Conservation (phyloP, 805 yeast genomes). For the Saccharomycopsis sp. region DNA sequence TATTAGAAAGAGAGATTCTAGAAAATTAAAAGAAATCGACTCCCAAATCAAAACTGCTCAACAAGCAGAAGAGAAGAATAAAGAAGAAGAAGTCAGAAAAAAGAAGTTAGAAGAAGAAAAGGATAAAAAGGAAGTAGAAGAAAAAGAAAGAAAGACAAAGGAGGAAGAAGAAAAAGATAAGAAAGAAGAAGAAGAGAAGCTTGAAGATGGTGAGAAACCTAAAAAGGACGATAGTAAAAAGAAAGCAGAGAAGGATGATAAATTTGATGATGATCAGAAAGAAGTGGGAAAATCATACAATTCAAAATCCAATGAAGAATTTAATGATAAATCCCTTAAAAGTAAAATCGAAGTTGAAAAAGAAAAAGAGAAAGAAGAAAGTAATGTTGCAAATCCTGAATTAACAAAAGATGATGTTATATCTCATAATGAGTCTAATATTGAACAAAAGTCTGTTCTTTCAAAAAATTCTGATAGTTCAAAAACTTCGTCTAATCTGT, state of each 20-base stretch:
- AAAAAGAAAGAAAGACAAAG: neutral
- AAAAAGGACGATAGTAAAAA: neutral
- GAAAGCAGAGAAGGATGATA: neutral
- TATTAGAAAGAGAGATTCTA: slow-evolving; percentile 9
- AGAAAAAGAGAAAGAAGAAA: too few species aligned
- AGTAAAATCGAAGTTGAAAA: too few species aligned
- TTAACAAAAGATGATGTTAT: too few species aligned
- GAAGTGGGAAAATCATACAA: neutral
- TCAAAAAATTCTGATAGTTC: too few species aligned
- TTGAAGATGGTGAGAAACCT: neutral
- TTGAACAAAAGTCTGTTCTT: too few species aligned
- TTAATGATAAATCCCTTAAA: neutral
- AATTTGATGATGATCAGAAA: neutral
- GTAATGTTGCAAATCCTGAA: too few species aligned
- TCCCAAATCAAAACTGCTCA: slow-evolving; percentile 18
- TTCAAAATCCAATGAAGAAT: neutral
- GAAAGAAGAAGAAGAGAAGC: neutral
- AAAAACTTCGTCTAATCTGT: too few species aligned
- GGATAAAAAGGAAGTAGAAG: neutral
- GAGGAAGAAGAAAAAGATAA: neutral
- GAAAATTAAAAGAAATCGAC: slow-evolving; percentile 3
- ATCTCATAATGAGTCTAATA: too few species aligned
- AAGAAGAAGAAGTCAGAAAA: neutral
- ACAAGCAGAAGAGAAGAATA: slow-evolving; percentile 1
- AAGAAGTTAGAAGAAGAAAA: neutral